These are phyloP conservation scores for Alternaria gaisen DNA, from an alignment of 2,329 filamentous ascomycete genomes.

Conservation along the genomic window DNA sequence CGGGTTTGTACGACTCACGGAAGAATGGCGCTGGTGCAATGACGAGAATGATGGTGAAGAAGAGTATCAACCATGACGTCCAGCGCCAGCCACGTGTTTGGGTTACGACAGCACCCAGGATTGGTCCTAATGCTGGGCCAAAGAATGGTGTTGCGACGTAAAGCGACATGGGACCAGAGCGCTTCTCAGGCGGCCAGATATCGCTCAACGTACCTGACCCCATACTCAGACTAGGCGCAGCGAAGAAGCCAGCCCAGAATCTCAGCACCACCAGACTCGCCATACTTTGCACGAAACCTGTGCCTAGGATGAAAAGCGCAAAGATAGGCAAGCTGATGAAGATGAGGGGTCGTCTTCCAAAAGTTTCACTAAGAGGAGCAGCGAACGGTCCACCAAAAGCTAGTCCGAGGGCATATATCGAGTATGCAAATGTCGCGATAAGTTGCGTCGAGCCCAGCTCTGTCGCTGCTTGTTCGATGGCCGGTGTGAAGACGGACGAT, in stretches of 20 bases:
- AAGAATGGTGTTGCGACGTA: slow-evolving; percentile 51
- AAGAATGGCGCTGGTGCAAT: slow-evolving; percentile 51
- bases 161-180: slow-evolving; percentile 41
- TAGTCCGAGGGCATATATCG: slow-evolving; percentile 54
- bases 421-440: slow-evolving; percentile 32
- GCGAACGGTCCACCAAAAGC: slow-evolving; percentile 76
- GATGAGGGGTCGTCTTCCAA: slow-evolving; percentile 73
- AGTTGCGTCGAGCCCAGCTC: slow-evolving; percentile 30
- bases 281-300: slow-evolving; percentile 66
- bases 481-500: slow-evolving; percentile 20
- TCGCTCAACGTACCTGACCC: slow-evolving; percentile 53
- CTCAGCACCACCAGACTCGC: slow-evolving; percentile 75
- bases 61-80: slow-evolving; percentile 52
- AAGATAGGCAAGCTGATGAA: slow-evolving; percentile 72
- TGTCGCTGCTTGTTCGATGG: slow-evolving; percentile 14
- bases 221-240: slow-evolving; percentile 46
- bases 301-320: slow-evolving; percentile 59
- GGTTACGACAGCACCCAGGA: slow-evolving; percentile 53
- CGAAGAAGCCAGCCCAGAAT: slow-evolving; percentile 54
- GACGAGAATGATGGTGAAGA: slow-evolving; percentile 48
- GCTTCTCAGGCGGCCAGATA: slow-evolving; percentile 39
- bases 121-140: slow-evolving; percentile 46
- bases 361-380: slow-evolving; percentile 77
- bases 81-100: slow-evolving; percentile 52
- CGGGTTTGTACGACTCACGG: slow-evolving; percentile 63